Base-by-base conservation (phyloP, 2,329 filamentous ascomycete species). In the Fusarium zealandicum region DNA sequence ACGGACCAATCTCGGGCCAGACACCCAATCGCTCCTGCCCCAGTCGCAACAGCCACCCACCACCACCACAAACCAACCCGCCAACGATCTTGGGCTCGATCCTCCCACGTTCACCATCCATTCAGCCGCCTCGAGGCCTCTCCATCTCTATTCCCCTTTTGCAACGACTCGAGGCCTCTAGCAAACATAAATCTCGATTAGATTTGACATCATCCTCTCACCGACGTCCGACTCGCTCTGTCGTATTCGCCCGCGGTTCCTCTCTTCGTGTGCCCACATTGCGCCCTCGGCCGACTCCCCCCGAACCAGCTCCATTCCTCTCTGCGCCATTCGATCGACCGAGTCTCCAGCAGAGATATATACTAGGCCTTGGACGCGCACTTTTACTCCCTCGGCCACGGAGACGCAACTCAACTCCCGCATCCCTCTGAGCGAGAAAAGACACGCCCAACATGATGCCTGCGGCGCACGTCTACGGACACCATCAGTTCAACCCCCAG, bases 401-500 rank as follows among this genome's bases (percentile, higher is more conserved):
- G 32, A 20, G 12, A 10, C 31, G 33, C 22, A 35, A 38, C 33
- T 27, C 17, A 30, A 28, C 46, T 42, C 32, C 30, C 38, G 28
- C 42, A 47, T 28, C 18, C 31, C 43, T 45, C 51, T 17, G 38
- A 54, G 33, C 33, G 42, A 58, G 51, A 63, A 55, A 54, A 59
- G 53, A 41, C 50, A 57, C 52, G 59, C 66, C 66, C 68, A 79
- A 73, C 65, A 88, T 88, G 85, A 83, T 87, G 78, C 82, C 81
- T 56, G 80, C 82, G 69, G 77, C 82, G 66, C 85, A 86, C 73
- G 80, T 87, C 69, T 89, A 88, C 74, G 85, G 83, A 59, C 86
- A 89, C 69, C 86, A 87, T 68, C 85, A 87, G 66, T 87, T 87
- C 69, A 82, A 82, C 63, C 82, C 81, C 43, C 85, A 88, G 70